Percentiles rank a stretch among this genome's conserved stretches.
Evolutionary conservation across 257 asterid species (phyloP).

Genomic region (Cordia subcordata): DNA sequence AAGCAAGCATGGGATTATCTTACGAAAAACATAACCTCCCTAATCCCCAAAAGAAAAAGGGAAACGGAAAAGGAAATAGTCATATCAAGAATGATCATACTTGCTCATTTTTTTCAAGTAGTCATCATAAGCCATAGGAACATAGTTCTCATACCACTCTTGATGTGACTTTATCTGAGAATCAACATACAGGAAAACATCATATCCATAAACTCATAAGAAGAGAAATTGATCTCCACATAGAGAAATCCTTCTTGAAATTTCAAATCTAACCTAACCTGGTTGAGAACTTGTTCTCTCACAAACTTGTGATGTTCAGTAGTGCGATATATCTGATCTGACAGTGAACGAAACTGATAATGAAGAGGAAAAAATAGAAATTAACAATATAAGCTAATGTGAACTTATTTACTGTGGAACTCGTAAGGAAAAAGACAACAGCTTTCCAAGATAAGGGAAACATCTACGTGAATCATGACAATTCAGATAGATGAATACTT

Average conservation of each 20-base stretch:
- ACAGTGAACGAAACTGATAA: slow-evolving; percentile 74
- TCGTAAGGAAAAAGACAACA: neutral
- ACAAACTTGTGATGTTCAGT: slow-evolving; percentile 76
- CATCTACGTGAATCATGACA: too few relatives aligned
- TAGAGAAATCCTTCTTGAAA: neutral
- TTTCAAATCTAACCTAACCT: slow-evolving; percentile 38
- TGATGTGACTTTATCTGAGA: slow-evolving; percentile 61
- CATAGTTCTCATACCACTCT: slow-evolving; percentile 65
- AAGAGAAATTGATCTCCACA: slow-evolving; percentile 1
- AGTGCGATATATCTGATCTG: slow-evolving; percentile 88
- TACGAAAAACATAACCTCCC: neutral
- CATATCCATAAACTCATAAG: neutral
- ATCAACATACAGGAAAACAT: slow-evolving; percentile 15
- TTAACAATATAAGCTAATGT: neutral
- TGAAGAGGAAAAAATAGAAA: neutral
- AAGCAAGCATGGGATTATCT: slow-evolving; percentile 1
- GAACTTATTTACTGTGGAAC: too few relatives aligned
- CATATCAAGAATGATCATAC: slow-evolving; percentile 31
- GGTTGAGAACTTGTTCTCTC: slow-evolving; percentile 61
- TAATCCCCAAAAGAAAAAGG: neutral
- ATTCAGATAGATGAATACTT: too few relatives aligned
- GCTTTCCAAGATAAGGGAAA: too few relatives aligned
- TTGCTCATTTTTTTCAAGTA: slow-evolving; percentile 69
- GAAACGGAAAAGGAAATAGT: slow-evolving; percentile 7
- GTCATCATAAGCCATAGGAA: slow-evolving; percentile 65